Evolutionary conservation across 2,329 filamentous ascomycete species (phyloP), one percentile per base, ranked within the genome.

Genomic region (Monilinia fructicola): DNA sequence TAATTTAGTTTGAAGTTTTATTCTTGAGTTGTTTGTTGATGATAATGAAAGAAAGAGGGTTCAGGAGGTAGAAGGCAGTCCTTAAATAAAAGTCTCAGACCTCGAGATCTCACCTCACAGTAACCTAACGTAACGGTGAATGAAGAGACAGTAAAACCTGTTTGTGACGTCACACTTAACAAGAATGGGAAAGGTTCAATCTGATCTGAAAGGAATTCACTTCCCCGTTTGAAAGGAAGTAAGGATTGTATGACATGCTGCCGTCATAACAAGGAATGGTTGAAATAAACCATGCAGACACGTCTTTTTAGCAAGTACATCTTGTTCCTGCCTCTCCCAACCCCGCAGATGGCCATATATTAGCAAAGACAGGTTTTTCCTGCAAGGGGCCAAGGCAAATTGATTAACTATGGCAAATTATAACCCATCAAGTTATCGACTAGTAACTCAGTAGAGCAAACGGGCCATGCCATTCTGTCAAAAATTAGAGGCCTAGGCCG

Each of bases 331-430:
- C 31, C 31, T 35, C 31, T 6, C 31, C 5, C 31, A 35, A 62
- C 59, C 59, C 59, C 59, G 46, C 46, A 26, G 14, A 62, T 28
- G 14, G 28, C 31, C 59, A 52, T n/a, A n/a, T 26, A 50, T 5
- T 12, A 35, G 31, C 31, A 35, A 16, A 53, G 48, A 40, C 59
- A 53, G 28, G 44, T 62, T 62, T 50, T 53, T 35, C 31, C 38
- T 50, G 59, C 28, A 40, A 62, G 59, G 59, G 59, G 59, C 59
- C 46, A 62, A 62, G 59, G n/a, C 14, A 52, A 38, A 62, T 62
- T 53, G 46, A 62, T 53, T 62, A 28, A 28, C 3, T 40, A 16
- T 53, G 0, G 26, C 7, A 48, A 38, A 23, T 23, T 6, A n/a
- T 18, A 46, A 23, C 56, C 56, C 35, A 59, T 59, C 26, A 35